Percentiles rank a stretch among this genome's conserved stretches.
These are phyloP conservation scores for Penicillium coffeae DNA, from an alignment of 495 filamentous ascomycete genomes.

Conservation along the genomic window DNA sequence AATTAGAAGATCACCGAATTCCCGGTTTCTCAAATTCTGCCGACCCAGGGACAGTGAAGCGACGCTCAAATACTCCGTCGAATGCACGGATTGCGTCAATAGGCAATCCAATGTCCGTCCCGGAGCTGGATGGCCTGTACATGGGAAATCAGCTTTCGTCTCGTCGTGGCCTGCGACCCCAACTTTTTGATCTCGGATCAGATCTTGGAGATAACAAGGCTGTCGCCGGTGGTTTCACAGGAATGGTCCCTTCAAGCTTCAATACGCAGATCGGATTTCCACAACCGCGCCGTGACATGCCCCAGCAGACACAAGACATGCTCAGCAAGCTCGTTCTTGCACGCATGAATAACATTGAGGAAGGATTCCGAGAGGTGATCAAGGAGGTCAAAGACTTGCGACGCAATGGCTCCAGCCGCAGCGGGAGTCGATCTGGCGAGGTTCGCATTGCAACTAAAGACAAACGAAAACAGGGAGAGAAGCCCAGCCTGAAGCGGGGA, in stretches of 20 bases:
- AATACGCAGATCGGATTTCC: conserved; percentile 74
- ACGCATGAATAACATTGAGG: conserved; percentile 86
- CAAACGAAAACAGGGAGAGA: conserved; percentile 31
- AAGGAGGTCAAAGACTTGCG: conserved; percentile 72
- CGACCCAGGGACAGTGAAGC: conserved; percentile 26
- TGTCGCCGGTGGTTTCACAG: conserved; percentile 47
- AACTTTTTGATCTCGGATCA: conserved; percentile 65
- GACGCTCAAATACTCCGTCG: conserved; percentile 17
- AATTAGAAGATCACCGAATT: conserved; percentile 11
- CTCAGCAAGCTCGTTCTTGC: conserved; percentile 84
- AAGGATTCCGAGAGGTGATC: conserved; percentile 75
- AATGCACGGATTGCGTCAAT: conserved; percentile 47
- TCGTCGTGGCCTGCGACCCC: conserved; percentile 45
- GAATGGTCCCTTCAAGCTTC: conserved; percentile 68
- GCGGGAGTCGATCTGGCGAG: conserved; percentile 27
- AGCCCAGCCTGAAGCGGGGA: conserved; percentile 26
- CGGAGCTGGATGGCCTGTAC: conserved; percentile 46
- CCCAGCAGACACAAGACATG: conserved; percentile 55
- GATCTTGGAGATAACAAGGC: conserved; percentile 69
- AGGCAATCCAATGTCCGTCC: conserved; percentile 49
- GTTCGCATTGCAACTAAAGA: conserved; percentile 19
- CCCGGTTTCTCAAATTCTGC: conserved; percentile 20
- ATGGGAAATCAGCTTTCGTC: conserved; percentile 28
- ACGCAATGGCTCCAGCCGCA: conserved; percentile 30
- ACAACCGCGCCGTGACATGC: conserved; percentile 32